Base-by-base conservation (phyloP, 2,329 filamentous ascomycete species). In the Microdochium trichocladiopsis region DNA sequence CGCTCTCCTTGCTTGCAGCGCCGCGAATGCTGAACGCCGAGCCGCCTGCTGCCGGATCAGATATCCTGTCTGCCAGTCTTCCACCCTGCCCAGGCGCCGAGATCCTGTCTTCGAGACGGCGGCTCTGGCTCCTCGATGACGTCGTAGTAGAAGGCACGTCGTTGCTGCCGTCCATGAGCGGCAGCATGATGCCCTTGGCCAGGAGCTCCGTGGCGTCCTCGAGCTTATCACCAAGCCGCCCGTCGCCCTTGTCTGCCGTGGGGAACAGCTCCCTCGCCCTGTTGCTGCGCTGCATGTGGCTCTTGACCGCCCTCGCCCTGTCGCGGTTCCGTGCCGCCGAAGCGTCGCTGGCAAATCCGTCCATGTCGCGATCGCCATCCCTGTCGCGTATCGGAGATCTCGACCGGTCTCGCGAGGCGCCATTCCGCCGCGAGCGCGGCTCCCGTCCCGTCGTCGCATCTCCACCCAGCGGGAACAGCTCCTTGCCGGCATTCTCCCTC, bases 21-120 rank as follows among this genome's bases (percentile, higher is more conserved):
- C 85, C 86, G 48, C 80, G 81, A 57, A 88, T 88, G 58, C 68
- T 82, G 58, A 87, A 76, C 1, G 70, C 70, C 45, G 63, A 62
- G 33, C 57, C 51, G 24, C 50, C n/a, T 18, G 64, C 60, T 9
- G 62, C 53, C 21, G 11, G 57, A n/a, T n/a, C 54, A 5, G 68
- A 69, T 58, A 62, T 69, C 33, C 69, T 63, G 53, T 69, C 67
- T 58, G 72, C 66, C 51, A 68, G 52, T 53, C 37, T 51, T 52
- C 49, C 50, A 3, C 57, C 62, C 59, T 58, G 52, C 49, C 51
- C 52, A 24, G 63, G 54, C 37, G 31, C 52, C 16, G 63, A 60
- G 47, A 69, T 62, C 18, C 66, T 62, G 51, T 66, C 64, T 48
- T 60, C 60, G 31, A 66, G 57, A 48, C 53, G 62, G 23, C 55